Base-by-base conservation (phyloP, 1,284 basidiomycete species). In the Fomitopsis palustris region DNA sequence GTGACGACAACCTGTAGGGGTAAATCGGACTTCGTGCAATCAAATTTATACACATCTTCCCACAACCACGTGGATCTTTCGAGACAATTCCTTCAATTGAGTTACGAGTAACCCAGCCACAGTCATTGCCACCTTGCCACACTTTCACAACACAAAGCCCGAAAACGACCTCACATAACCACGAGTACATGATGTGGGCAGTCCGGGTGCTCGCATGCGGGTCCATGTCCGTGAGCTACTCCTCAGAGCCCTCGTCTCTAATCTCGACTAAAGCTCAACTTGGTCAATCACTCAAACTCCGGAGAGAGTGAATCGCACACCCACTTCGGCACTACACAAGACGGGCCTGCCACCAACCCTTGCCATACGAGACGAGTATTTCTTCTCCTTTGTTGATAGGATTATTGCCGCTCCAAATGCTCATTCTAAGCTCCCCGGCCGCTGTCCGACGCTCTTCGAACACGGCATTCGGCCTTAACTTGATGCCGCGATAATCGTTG, bases 351-450 rank as follows among this genome's bases (percentile, higher is more conserved):
- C 94, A 96, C 85, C 90, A 96, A n/a, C 83, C 81, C 69, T 95
- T 95, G n/a, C 95, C 95, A 70, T 97, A 97, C 23, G 88, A 93
- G 35, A 96, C 90, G 33, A 95, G 71, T 43, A 98, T 82, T 74
- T 97, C 95, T 16, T 93, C 86, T 2, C 92, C 92, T 70, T 91
- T 94, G 63, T 78, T 83, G 55, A 97, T 85, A 10, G 75, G 76
- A 38, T 82, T 78, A 47, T 72, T 75, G 58, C 81, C 81, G 55
- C 79, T 83, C 85, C 87, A 91, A 19, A 96, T 80, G 63, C 86
- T 81, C 82, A 96, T 95, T 56, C 87, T 78, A 63, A 92, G 70
- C 71, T 89, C 89, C 21, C 90, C 92, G n/a, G 65, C 67, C 33
- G 67, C 67, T 8, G 79, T 78, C 61, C 81, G 77, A 38, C 79